These are phyloP conservation scores for Geotrichum phurueaensis DNA, from an alignment of 1,139 yeast species.

Conservation along the genomic window DNA sequence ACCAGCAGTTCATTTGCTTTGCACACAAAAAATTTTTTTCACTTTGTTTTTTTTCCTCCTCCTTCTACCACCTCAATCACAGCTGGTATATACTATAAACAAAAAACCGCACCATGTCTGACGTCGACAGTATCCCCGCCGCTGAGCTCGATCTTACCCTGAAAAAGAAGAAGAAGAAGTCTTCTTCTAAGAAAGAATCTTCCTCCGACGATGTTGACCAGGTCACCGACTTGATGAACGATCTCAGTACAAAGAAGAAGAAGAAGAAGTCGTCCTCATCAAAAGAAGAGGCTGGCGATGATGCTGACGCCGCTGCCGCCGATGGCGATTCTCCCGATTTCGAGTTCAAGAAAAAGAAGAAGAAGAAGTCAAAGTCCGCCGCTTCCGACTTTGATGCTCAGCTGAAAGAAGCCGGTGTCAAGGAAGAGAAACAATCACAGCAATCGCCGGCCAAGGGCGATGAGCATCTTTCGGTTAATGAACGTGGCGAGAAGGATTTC, in stretches of 20 bases:
- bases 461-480: constrained; percentile 27
- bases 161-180: constrained; percentile 79
- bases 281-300: constrained; percentile 36
- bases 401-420: constrained; percentile 84
- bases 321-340: constrained; percentile 66
- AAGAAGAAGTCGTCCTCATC: constrained; percentile 36
- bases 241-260: constrained; percentile 48
- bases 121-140: constrained; percentile 12
- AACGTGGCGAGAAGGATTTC: constrained; percentile 48
- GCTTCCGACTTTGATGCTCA: constrained; percentile 81
- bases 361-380: constrained; percentile 58
- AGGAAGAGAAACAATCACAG: constrained; percentile 40
- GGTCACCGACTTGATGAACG: constrained; percentile 42
- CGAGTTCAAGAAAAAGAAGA: constrained; percentile 76
- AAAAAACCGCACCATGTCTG: constrained; percentile 13
- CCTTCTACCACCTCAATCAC: not conserved
- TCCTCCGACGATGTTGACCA: constrained; percentile 38
- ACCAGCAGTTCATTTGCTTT: not conserved
- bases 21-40: not conserved
- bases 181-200: constrained; percentile 38
- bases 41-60: not conserved
- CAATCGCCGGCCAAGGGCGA: constrained; percentile 33
- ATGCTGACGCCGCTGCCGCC: constrained; percentile 43
- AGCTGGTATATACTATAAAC: not conserved
- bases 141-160: constrained; percentile 30